These are phyloP conservation scores for Penicillium maclennaniae DNA, from an alignment of 495 filamentous ascomycete genomes.

Conservation along the genomic window DNA sequence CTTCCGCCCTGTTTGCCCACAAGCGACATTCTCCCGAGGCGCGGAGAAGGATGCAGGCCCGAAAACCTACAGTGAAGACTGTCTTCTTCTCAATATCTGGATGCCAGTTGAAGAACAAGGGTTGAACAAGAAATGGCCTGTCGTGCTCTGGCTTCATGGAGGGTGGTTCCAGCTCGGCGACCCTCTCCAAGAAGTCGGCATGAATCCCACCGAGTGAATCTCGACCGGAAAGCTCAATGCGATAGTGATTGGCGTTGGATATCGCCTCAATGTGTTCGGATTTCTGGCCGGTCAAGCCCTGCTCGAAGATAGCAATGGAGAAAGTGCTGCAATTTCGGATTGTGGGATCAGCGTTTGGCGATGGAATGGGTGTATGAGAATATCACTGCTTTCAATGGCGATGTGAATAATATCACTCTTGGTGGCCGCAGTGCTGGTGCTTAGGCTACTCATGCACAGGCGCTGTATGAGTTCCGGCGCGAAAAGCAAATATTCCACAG, in stretches of 20 bases:
- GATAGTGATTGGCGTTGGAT: constrained; percentile 56
- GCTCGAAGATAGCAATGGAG: constrained; percentile 35
- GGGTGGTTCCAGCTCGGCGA: constrained; percentile 49
- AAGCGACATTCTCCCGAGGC: constrained; percentile 27
- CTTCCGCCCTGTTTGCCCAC: constrained; percentile 45
- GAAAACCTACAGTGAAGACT: constrained; percentile 39
- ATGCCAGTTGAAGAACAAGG: constrained; percentile 24
- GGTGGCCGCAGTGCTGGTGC: constrained; percentile 59
- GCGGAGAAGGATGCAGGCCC: constrained; percentile 19
- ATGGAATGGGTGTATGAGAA: constrained; percentile 59
- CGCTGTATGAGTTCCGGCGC: constrained; percentile 41
- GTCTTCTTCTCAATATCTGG: constrained; percentile 45
- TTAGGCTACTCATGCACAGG: constrained; percentile 50
- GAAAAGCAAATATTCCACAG: constrained; percentile 31
- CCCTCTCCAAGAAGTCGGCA: constrained; percentile 29
- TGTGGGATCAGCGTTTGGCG: constrained; percentile 56
- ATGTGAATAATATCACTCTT: constrained; percentile 55
- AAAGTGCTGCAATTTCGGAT: constrained; percentile 55
- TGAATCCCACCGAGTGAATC: constrained; percentile 45
- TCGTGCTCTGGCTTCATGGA: constrained; percentile 53
- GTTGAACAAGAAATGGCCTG: constrained; percentile 43
- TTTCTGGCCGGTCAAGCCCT: constrained; percentile 50
- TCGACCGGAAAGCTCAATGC: constrained; percentile 46
- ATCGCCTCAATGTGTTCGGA: constrained; percentile 58
- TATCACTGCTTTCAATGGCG: constrained; percentile 53